Base-by-base conservation (phyloP, 2,329 filamentous ascomycete species). In the Aspergillus aculeatus region DNA sequence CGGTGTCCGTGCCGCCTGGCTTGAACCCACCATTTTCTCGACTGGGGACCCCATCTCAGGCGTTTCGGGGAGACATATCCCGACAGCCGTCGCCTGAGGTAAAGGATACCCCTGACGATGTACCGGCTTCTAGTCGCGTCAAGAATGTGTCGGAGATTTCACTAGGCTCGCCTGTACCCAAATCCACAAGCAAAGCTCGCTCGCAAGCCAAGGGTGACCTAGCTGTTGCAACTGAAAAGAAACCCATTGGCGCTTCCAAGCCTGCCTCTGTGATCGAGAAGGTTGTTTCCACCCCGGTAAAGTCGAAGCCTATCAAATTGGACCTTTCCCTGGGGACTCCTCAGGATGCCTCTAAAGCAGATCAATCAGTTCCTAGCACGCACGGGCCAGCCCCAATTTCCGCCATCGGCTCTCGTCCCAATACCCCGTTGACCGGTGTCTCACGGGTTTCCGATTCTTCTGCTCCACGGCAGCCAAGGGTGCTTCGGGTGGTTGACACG, bases 401-500 rank as follows among this genome's bases (percentile, higher is more conserved):
- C 53, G 76, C 75, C 48, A 68, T 78, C 24, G 73, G 73, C 26
- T 80, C 83, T 59, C 78, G 82, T 24, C 79, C 83, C 24, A 81
- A 82, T 62, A 81, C 80, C 31, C 80, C 81, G 2, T 64, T 73
- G 52, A 78, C 76, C 14, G 64, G 66, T 12, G 59, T 70, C 14
- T 77, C 76, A 21, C 75, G 76, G 5, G 56, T 68, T 23, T 77
- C 75, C 11, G 76, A 78, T 56, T 75, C 76, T 9, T 71, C 77
- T 11, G 70, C 63, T 29, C 69, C 72, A 48, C 76, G 76, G 47
- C 75, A 77, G 44, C 77, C 83, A 19, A 75, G 82, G 38, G 84
- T 84, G n/a, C 68, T 87, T 54, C 81, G 84, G 24, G 80, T 86
- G 19, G 77, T 85, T 14, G 79, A 83, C 55, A 86, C 84, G 0